Evolutionary conservation across 192 early-diverging fungal species (phyloP).

Genomic region (Backusella luteola): DNA sequence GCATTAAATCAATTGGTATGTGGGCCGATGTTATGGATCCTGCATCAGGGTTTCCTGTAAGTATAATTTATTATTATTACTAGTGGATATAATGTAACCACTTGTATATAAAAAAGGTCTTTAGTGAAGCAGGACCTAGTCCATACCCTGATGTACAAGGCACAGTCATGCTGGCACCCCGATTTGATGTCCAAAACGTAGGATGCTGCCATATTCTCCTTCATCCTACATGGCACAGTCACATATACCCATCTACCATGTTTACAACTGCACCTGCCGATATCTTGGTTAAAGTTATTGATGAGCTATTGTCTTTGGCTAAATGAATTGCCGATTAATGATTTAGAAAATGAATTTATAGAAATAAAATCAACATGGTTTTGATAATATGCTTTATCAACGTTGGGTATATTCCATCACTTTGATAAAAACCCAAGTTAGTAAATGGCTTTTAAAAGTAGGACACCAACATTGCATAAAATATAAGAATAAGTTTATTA

Average conservation of each 20-base stretch:
- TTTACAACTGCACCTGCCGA: constrained; percentile 77
- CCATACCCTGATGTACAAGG: constrained; percentile 92
- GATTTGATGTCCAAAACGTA: constrained; percentile 72
- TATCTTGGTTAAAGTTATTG: constrained; percentile 31
- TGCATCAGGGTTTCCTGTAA: constrained; percentile 80
- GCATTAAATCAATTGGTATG: constrained; percentile 56
- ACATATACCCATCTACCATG: constrained; percentile 85
- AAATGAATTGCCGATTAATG: neutral
- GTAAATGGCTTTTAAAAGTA: too few species aligned
- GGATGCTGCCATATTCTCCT: constrained; percentile 82
- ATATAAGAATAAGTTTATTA: too few species aligned
- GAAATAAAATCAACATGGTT: too few species aligned
- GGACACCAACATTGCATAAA: too few species aligned
- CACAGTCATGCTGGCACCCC: constrained; percentile 63
- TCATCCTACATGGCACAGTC: constrained; percentile 89
- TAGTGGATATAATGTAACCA: too few species aligned
- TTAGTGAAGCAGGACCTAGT: constrained; percentile 65
- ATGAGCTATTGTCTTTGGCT: constrained; percentile 12
- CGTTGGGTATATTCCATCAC: too few species aligned
- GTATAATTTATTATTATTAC: constrained; percentile 17
- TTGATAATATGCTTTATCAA: too few species aligned
- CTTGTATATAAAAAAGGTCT: constrained; percentile 29
- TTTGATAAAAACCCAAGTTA: too few species aligned
- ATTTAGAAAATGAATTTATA: neutral
- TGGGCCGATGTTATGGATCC: constrained; percentile 95